Conservation (phyloP, 805 yeast species). For the Lipomyces yamanashiensis region DNA sequence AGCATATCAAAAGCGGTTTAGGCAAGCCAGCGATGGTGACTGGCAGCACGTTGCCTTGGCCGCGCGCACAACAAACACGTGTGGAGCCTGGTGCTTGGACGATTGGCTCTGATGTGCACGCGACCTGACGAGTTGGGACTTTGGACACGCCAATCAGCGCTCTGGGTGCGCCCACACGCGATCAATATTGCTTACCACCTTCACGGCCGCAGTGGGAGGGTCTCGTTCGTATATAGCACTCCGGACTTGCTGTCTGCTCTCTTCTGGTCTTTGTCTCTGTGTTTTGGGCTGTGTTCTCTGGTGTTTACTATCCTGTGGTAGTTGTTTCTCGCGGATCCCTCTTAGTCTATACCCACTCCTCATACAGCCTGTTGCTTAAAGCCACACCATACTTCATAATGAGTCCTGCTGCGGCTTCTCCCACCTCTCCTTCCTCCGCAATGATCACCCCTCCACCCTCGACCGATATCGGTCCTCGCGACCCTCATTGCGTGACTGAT, state of each 20-base stretch:
- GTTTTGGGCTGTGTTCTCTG: not conserved
- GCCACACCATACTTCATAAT: no score
- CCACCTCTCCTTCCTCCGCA: slow-evolving; percentile 5
- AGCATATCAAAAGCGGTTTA: not conserved
- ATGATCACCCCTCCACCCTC: slow-evolving; percentile 37
- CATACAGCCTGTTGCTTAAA: no score
- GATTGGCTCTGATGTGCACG: slow-evolving; percentile 28
- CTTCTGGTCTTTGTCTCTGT: not conserved
- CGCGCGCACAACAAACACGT: slow-evolving; percentile 1
- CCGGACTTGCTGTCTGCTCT: not conserved
- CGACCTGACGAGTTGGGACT: slow-evolving; percentile 22
- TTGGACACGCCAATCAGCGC: slow-evolving; percentile 18
- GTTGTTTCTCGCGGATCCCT: no score
- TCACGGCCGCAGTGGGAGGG: not conserved
- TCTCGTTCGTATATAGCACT: no score
- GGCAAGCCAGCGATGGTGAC: no score
- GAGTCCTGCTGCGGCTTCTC: not conserved
- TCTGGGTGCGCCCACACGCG: slow-evolving; percentile 29
- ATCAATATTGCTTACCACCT: slow-evolving; percentile 9
- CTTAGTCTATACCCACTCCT: no score
- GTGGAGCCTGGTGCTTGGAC: slow-evolving; percentile 7
- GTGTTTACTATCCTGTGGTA: not conserved
- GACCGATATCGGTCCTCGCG: slow-evolving; percentile 32
- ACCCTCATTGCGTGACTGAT: slow-evolving; percentile 24
- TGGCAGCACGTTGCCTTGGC: no score